Percentiles rank a stretch among this genome's conserved stretches.
These are phyloP conservation scores for Chamaecrista fasciculata DNA, from an alignment of 306 rosid genomes.

Conservation along the genomic window DNA sequence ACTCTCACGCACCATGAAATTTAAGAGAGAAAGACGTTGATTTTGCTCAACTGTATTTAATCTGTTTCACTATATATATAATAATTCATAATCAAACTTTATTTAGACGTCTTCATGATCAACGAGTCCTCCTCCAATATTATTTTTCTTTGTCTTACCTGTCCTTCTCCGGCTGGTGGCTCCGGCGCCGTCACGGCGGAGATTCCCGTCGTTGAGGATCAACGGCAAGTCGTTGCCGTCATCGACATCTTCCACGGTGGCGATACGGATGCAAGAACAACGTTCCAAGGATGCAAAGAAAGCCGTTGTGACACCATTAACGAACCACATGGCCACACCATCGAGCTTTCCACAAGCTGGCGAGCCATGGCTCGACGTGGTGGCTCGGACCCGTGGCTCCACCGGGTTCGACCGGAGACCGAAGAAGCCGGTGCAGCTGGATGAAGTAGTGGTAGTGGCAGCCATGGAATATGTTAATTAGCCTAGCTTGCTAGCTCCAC, in stretches of 20 bases:
- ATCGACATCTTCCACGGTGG: constrained; percentile 55
- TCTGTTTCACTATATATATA: neutral
- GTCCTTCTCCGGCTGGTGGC: constrained; percentile 48
- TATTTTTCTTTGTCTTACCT: constrained; percentile 49
- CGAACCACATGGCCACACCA: constrained; percentile 74
- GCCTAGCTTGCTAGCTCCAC: neutral
- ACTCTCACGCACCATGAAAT: constrained; percentile 46
- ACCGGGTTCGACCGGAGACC: constrained; percentile 43
- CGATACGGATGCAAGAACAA: constrained; percentile 76
- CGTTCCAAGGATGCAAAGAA: constrained; percentile 72
- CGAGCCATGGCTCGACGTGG: constrained; percentile 34
- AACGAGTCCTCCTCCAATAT: constrained; percentile 4
- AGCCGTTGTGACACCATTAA: constrained; percentile 58
- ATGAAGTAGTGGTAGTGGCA: constrained; percentile 53
- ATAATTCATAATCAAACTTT: too few species aligned
- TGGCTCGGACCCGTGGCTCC: constrained; percentile 37
- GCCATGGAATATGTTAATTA: constrained; percentile 73
- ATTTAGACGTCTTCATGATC: constrained; percentile 7
- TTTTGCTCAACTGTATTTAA: neutral
- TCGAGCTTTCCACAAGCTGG: constrained; percentile 57
- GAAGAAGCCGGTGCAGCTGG: constrained; percentile 50
- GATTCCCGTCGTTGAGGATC: constrained; percentile 65
- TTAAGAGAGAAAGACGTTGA: neutral
- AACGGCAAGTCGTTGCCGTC: constrained; percentile 69
- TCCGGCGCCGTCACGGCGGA: constrained; percentile 37